Base-by-base conservation (phyloP, 768 basidiomycete species). In the Pisolithus microcarpus region DNA sequence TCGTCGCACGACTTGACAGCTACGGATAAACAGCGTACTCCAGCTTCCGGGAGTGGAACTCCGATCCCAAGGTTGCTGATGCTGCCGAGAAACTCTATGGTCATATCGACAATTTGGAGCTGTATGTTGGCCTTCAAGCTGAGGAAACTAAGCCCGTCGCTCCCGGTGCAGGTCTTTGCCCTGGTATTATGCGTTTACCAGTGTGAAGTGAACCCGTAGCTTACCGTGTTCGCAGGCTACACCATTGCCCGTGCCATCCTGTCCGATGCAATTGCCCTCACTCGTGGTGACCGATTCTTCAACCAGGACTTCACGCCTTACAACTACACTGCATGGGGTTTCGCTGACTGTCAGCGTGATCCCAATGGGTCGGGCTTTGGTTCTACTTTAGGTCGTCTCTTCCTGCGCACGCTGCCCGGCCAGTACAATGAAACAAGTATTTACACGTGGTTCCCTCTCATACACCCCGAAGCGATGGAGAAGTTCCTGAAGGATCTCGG, bases 391-490 rank as follows among this genome's bases (percentile, higher is more conserved):
- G 87, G 84, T 7, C 78, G 83, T 31, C 75, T 91, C 30, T 69
- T 91, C 66, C 70, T 89, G 45, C 85, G 90, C 43, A 81, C 79
- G 18, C 75, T 91, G 1, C 88, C 90, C 1, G 67, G 80, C 45
- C 70, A 87, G 61, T 91, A 75, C 67, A 74, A 76, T 0, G 75
- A 78, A 52, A 81, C 85, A 63, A 87, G 84, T 52, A 70, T 79
- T 43, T 91, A 87, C 62, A 81, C 90, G 4, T 90, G 87, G 79
- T 91, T 91, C 82, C 86, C 90, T n/a, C 73, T 91, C 40, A 83
- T 91, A 81, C 86, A 84, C 0, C 90, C 89, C 4, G 70, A 74
- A 0, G 64, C 80, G 2, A 90, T 91, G 87, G 69, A 78, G 52
- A 66, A 59, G 1, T 64, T 82, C 61, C 68, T 91, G 49, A 72